Base-by-base conservation (phyloP, 179 eudicot genomes). In the Beta macrorhiza region DNA sequence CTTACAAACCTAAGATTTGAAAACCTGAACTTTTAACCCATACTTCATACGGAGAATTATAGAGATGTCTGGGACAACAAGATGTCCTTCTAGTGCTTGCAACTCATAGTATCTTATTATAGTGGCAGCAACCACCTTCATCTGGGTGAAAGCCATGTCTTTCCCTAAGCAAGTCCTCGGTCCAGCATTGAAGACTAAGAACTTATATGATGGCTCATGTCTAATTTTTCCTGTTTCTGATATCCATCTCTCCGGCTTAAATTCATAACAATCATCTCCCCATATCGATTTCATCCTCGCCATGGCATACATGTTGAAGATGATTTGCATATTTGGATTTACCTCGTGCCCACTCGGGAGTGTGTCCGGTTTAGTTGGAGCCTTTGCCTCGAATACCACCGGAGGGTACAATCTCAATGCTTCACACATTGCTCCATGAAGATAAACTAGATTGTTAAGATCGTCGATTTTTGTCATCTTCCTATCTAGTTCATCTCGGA, bases 201-300 rank as follows among this genome's bases (percentile, higher is more conserved):
- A 90, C 85, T 85, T 90, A 19, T 88, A 85, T 4, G 92, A 85
- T 0, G 92, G 85, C 78, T 85, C 82, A 49, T 86, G 78, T 57
- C 73, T 90, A 25, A 85, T 74, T 53, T 62, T 80, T 13, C 90
- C 90, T 17, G 42, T 29, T 32, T 79, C 78, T 0, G 86, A n/a
- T 53, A 90, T 84, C 92, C 92, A 90, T 67, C 92, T 87, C 77
- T 90, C 90, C 0, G 92, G 92, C 81, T 85, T 90, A 25, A 90
- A 88, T 29, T 90, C 89, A 53, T 44, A 7, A 25, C 88, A 79
- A 71, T 90, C 92, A 16, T 85, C 71, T 57, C 92, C 92, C 92
- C 91, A 88, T n/a, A 88, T 64, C 3, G 55, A 47, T n/a, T 80
- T 77, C 88, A 83, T 88, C 59, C 89, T 85, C 55, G 86, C 92